A percentile compares a stretch with the other conserved stretches of the same genome.
Evolutionary conservation across 371 early-diverging fungal genomes (phyloP).

Genomic region (Blakeslea trispora): DNA sequence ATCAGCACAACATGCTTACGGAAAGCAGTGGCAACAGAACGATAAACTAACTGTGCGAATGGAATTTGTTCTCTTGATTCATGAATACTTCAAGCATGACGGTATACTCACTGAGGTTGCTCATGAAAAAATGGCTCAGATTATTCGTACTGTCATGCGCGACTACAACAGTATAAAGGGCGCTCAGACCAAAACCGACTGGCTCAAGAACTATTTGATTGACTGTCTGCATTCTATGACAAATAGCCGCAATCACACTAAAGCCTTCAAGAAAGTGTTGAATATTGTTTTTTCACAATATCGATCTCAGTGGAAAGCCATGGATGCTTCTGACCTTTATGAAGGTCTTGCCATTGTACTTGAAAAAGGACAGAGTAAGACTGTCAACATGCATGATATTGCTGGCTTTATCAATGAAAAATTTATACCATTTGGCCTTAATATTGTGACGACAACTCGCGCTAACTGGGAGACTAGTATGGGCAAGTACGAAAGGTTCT

Average conservation of each 20-base stretch:
- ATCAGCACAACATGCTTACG: slow-evolving; percentile 52
- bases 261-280: slow-evolving; percentile 45
- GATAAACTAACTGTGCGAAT: slow-evolving; percentile 61
- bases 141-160: slow-evolving; percentile 53
- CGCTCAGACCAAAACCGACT: slow-evolving; percentile 48
- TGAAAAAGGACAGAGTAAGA: slow-evolving; percentile 45
- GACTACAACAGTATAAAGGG: slow-evolving; percentile 53
- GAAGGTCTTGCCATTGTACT: slow-evolving; percentile 52
- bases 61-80: slow-evolving; percentile 58
- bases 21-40: slow-evolving; percentile 73
- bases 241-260: slow-evolving; percentile 41
- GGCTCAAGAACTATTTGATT: slow-evolving; percentile 58
- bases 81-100: slow-evolving; percentile 47
- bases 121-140: slow-evolving; percentile 58
- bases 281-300: slow-evolving; percentile 45
- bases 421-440: slow-evolving; percentile 50
- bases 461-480: slow-evolving; percentile 46
- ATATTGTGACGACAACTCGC: slow-evolving; percentile 29
- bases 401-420: slow-evolving; percentile 50
- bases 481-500: slow-evolving; percentile 36
- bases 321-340: slow-evolving; percentile 57
- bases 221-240: slow-evolving; percentile 39
- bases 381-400: slow-evolving; percentile 46
- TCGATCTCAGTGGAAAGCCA: slow-evolving; percentile 50
- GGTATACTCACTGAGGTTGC: slow-evolving; percentile 51